Evolutionary conservation across 805 yeast genomes (phyloP).

Genomic region (Kodamaea fukazawae): DNA sequence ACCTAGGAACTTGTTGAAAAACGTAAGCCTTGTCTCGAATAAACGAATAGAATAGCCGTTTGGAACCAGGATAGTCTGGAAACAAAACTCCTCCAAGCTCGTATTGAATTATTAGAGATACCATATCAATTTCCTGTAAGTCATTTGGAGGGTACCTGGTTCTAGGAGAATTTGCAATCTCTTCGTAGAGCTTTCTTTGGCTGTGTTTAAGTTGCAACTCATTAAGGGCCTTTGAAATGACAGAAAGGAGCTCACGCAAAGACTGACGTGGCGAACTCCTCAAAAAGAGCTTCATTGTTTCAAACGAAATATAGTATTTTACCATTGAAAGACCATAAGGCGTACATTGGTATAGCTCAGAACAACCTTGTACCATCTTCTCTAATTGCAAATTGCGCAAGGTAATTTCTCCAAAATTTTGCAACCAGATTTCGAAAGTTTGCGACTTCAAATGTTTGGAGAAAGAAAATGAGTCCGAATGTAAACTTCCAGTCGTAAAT

Average conservation of each 20-base stretch:
- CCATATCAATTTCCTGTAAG: conserved; percentile 32
- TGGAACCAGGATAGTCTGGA: conserved; percentile 43
- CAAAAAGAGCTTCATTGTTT: conserved; percentile 40
- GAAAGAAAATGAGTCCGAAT: conserved; percentile 34
- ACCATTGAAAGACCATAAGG: conserved; percentile 49
- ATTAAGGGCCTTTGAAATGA: conserved; percentile 41
- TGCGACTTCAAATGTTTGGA: not conserved
- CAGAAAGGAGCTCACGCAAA: conserved; percentile 17
- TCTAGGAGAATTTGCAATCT: conserved; percentile 39
- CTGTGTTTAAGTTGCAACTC: conserved; percentile 39
- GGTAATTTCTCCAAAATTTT: conserved; percentile 17
- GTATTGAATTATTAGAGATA: conserved; percentile 44
- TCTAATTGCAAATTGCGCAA: conserved; percentile 30
- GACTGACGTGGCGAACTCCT: conserved; percentile 12
- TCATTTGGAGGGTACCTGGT: conserved; percentile 31
- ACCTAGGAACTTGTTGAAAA: conserved; percentile 41
- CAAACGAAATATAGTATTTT: conserved; percentile 44
- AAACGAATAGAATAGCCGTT: conserved; percentile 37
- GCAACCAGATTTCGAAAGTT: conserved; percentile 2
- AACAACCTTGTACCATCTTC: conserved; percentile 21
- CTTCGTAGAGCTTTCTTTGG: conserved; percentile 45
- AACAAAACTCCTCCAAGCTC: conserved; percentile 50
- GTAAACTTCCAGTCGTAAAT: conserved; percentile 13
- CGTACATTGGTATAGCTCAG: conserved; percentile 26
- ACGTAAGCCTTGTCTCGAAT: conserved; percentile 43